Conservation (phyloP, 371 early-diverging fungal genomes). For the Modicella reniformis region DNA sequence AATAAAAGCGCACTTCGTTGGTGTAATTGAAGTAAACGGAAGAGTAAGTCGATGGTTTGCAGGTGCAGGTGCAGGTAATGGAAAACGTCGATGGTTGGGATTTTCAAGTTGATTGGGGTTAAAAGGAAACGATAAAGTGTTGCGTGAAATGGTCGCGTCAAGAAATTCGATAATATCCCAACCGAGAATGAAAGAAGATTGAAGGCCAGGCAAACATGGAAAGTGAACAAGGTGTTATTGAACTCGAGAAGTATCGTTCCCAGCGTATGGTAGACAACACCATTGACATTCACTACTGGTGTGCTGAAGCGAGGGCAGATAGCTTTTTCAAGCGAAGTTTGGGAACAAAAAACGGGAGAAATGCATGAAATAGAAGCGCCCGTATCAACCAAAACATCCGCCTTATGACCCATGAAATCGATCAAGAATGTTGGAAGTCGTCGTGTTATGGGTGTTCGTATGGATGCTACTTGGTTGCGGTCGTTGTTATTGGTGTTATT, state of each 20-base stretch:
- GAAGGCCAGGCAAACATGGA: conserved; percentile 9
- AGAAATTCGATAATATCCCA: conserved; percentile 7
- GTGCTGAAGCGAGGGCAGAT: neutral
- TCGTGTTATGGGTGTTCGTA: neutral
- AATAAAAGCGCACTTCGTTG: neutral
- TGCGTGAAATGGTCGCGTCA: neutral
- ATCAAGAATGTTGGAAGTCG: conserved; percentile 3
- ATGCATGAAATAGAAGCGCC: conserved; percentile 17
- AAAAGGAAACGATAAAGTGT: neutral
- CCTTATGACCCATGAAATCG: neutral
- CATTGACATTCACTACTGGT: neutral
- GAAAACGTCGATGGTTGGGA: neutral
- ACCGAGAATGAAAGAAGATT: conserved; percentile 4
- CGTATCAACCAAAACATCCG: conserved; percentile 2
- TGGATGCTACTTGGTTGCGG: neutral
- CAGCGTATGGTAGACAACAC: conserved; percentile 11
- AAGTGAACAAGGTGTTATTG: conserved; percentile 1
- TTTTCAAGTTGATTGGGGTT: neutral
- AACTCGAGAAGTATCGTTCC: neutral
- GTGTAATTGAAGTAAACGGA: neutral
- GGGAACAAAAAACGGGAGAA: conserved; percentile 4
- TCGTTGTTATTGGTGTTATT: neutral
- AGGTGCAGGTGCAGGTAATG: neutral
- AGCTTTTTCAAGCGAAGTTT: neutral
- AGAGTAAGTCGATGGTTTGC: neutral